phyloP scores from a whole-genome alignment of 345 rosid genomes.

The Cardamine chenopodiifolia region DNA sequence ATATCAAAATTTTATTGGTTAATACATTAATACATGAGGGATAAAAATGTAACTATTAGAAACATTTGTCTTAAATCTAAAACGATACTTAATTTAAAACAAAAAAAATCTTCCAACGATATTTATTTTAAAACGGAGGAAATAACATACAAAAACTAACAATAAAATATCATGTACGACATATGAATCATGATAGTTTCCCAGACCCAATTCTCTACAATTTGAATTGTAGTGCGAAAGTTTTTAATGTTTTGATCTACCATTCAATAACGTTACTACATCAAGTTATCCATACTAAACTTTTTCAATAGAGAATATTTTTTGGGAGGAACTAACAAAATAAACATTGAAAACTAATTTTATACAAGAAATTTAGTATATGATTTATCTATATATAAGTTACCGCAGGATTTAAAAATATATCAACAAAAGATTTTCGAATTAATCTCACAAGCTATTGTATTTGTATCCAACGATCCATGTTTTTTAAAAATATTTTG shows the following conservation, averaged over 20 bases:
- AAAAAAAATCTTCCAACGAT: too few species aligned
- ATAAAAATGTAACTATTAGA: too few species aligned
- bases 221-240: background rate
- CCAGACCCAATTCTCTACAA: background rate
- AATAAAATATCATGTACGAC: background rate
- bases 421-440: background rate
- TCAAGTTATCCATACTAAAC: background rate
- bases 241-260: too few species aligned
- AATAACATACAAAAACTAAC: background rate
- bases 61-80: too few species aligned
- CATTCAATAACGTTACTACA: background rate
- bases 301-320: too few species aligned
- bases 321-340: background rate
- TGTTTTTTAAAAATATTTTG: background rate
- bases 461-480: slow-evolving; percentile 1
- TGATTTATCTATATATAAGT: background rate
- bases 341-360: background rate
- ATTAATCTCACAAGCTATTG: background rate
- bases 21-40: too few species aligned
- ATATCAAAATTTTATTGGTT: too few species aligned
- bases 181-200: background rate
- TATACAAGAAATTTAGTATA: background rate
- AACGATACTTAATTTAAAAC: too few species aligned
- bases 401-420: background rate
- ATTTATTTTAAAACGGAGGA: too few species aligned